A percentile compares a stretch with the other conserved stretches of the same genome.
phyloP scores from a whole-genome alignment of 352 stramenopile species.

The Pythium myriotylum region DNA sequence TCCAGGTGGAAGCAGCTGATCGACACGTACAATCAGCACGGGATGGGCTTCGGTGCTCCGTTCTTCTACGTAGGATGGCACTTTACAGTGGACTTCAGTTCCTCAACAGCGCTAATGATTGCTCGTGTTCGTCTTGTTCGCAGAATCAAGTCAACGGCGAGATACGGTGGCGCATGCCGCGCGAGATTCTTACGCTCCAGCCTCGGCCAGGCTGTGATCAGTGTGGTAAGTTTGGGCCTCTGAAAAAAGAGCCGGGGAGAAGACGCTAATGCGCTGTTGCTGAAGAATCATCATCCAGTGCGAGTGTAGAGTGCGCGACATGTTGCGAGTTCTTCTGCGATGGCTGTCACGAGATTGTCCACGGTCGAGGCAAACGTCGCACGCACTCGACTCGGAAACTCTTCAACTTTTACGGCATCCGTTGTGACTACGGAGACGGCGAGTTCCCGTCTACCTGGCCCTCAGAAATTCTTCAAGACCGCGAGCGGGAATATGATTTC shows the following conservation, averaged over 20 bases:
- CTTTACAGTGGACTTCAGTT: no score
- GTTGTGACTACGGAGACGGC: constrained; percentile 92
- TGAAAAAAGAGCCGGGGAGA: neutral
- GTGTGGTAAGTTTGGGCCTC: constrained; percentile 64
- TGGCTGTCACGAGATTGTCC: constrained; percentile 83
- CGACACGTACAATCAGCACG: constrained; percentile 79
- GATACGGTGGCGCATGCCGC: constrained; percentile 90
- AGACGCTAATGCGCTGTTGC: neutral
- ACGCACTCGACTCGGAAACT: constrained; percentile 77
- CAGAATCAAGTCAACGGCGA: constrained; percentile 92
- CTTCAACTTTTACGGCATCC: constrained; percentile 92
- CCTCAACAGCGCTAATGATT: no score
- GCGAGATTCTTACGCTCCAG: constrained; percentile 84
- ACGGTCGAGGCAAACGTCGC: constrained; percentile 77
- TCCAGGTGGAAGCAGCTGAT: constrained; percentile 93
- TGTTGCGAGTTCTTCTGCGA: constrained; percentile 93
- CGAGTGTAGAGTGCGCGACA: constrained; percentile 84
- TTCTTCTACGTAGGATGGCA: constrained; percentile 95
- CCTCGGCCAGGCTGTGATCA: constrained; percentile 83
- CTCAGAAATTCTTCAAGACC: constrained; percentile 86
- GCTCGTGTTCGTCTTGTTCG: neutral
- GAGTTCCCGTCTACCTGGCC: constrained; percentile 91
- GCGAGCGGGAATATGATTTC: constrained; percentile 67
- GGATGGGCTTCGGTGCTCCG: constrained; percentile 63
- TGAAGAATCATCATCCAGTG: constrained; percentile 47